Percentiles rank a stretch among this genome's conserved stretches.
Conservation (phyloP, 345 rosid genomes). For the Aquilaria yunnanensis region DNA sequence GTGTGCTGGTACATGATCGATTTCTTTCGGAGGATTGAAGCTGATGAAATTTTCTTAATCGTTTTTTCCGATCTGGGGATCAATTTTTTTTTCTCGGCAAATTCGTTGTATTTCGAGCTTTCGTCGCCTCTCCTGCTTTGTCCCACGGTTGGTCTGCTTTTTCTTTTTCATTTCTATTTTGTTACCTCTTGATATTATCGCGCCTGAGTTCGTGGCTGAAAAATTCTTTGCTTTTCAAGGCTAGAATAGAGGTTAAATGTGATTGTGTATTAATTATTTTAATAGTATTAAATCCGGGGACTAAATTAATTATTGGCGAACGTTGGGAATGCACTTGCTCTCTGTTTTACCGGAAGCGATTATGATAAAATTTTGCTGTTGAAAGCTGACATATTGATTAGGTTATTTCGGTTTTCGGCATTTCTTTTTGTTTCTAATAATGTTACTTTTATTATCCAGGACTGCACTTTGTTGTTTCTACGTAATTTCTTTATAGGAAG, state of each 20-base stretch:
- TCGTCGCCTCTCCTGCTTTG: slow-evolving; percentile 2
- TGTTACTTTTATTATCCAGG: slow-evolving; percentile 1
- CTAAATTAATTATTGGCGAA: no score
- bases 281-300: no score
- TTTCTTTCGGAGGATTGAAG: background rate
- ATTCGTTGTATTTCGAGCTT: slow-evolving; percentile 5
- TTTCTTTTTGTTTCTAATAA: background rate
- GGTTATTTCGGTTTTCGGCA: background rate
- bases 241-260: no score
- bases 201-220: background rate
- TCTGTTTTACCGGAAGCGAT: background rate
- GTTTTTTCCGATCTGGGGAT: slow-evolving; percentile 12
- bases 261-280: no score
- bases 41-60: background rate
- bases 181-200: background rate
- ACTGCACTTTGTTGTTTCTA: slow-evolving; percentile 6
- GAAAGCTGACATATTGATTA: background rate
- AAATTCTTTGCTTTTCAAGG: background rate
- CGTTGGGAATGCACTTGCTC: no score
- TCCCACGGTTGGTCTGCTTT: slow-evolving; percentile 15
- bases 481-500: slow-evolving; percentile 14
- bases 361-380: background rate
- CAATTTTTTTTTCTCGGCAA: slow-evolving; percentile 18
- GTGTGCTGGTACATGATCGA: background rate
- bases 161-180: background rate